A percentile compares a stretch with the other conserved stretches of the same genome.
phyloP scores from a whole-genome alignment of 2,329 filamentous ascomycete genomes.

The Diaporthe ampelina region DNA sequence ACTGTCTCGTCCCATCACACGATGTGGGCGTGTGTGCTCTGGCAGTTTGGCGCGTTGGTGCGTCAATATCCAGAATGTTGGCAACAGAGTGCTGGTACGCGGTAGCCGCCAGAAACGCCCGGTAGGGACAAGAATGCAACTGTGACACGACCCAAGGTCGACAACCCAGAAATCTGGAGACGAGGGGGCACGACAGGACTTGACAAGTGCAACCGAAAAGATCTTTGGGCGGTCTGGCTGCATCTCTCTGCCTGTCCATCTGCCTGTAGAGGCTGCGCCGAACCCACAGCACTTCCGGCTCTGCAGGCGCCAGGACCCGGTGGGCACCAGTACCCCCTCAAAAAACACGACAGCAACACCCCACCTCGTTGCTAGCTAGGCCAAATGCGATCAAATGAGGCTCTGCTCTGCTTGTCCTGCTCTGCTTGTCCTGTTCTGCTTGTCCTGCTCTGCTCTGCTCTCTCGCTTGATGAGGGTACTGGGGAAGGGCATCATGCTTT shows the following conservation, averaged over 20 bases:
- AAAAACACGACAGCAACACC: conserved; percentile 21
- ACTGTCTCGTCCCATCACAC: background rate
- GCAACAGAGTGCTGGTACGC: background rate
- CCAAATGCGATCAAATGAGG: conserved; percentile 12
- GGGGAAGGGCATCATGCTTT: background rate
- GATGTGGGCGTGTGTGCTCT: background rate
- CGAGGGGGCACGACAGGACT: conserved; percentile 19
- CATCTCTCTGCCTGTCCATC: conserved; percentile 1
- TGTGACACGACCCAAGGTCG: conserved; percentile 16
- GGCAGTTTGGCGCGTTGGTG: background rate
- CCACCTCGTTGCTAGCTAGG: conserved; percentile 2
- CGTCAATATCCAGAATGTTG: conserved; percentile 10
- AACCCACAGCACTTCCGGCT: conserved; percentile 34
- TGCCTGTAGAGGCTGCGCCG: background rate
- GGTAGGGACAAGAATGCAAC: conserved; percentile 7
- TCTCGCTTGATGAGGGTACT: background rate
- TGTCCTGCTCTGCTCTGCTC: background rate
- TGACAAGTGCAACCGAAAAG: background rate
- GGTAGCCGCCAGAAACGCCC: conserved; percentile 29
- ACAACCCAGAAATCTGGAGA: conserved; percentile 9
- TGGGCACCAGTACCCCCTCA: conserved; percentile 13
- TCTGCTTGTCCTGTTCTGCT: background rate
- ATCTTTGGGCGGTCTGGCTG: conserved; percentile 8
- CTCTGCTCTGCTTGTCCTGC: conserved; percentile 19
- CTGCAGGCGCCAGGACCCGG: conserved; percentile 31